Percentiles rank a stretch among this genome's conserved stretches.
These are phyloP conservation scores for Sordariomycetes sp. DNA, from an alignment of 2,329 filamentous ascomycete species.

Conservation along the genomic window DNA sequence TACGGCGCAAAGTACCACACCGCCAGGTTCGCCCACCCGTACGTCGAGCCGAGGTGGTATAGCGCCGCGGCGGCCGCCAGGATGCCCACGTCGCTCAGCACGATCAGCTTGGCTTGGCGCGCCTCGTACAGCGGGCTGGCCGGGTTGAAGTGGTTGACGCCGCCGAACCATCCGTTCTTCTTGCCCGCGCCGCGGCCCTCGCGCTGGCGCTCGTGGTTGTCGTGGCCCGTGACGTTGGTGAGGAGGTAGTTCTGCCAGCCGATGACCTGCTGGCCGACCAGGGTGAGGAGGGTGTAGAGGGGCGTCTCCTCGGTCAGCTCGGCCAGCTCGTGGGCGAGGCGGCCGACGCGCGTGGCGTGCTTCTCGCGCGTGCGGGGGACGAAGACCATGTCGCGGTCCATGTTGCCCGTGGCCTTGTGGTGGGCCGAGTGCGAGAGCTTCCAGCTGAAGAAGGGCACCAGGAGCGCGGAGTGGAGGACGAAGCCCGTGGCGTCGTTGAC, in stretches of 20 bases:
- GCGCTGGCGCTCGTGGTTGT: constrained; percentile 80
- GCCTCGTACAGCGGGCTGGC: constrained; percentile 82
- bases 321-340: constrained; percentile 66
- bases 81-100: constrained; percentile 77
- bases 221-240: constrained; percentile 91
- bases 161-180: constrained; percentile 65
- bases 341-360: constrained; percentile 66
- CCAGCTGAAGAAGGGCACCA: constrained; percentile 98
- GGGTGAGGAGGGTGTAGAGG: constrained; percentile 62
- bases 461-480: constrained; percentile 76
- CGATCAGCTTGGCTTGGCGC: constrained; percentile 79
- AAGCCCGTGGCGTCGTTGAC: constrained; percentile 90
- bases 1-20: constrained; percentile 96
- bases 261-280: constrained; percentile 76
- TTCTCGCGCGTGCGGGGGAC: constrained; percentile 83
- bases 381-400: constrained; percentile 98
- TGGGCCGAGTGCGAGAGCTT: constrained; percentile 99
- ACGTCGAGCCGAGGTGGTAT: constrained; percentile 61
- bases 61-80: constrained; percentile 51
- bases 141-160: constrained; percentile 94
- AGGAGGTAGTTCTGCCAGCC: constrained; percentile 92
- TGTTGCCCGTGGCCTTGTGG: constrained; percentile 96
- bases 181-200: constrained; percentile 94
- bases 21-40: constrained; percentile 74
- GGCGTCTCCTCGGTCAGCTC: constrained; percentile 95